phyloP scores from a whole-genome alignment of 2,329 filamentous ascomycete species.

The Cucurbitaria berberidis region DNA sequence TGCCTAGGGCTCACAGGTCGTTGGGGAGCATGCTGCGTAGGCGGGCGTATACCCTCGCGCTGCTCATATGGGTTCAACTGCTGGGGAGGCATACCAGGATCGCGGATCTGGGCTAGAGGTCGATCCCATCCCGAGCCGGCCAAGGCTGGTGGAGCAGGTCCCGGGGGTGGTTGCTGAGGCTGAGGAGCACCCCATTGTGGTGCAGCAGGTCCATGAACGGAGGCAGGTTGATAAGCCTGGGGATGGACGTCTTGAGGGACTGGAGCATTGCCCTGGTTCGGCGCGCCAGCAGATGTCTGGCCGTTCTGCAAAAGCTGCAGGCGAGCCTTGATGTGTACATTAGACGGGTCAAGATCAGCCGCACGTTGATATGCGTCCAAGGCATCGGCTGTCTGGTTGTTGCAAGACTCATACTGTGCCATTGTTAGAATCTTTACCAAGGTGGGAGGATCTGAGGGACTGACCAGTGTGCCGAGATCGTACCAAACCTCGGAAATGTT shows the following conservation, averaged over 20 bases:
- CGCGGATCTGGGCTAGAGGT: constrained; percentile 75
- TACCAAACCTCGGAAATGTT: constrained; percentile 99
- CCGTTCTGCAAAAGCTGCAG: constrained; percentile 87
- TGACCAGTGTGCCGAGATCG: constrained; percentile 90
- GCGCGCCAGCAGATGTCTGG: constrained; percentile 70
- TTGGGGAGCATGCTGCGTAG: constrained; percentile 66
- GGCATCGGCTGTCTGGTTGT: constrained; percentile 97
- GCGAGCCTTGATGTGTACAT: constrained; percentile 95
- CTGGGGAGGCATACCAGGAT: constrained; percentile 67
- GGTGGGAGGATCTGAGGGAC: constrained; percentile 46
- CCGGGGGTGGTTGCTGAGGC: constrained; percentile 67
- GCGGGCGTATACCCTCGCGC: constrained; percentile 73
- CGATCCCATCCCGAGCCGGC: constrained; percentile 65
- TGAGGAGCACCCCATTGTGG: constrained; percentile 88
- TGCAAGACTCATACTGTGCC: constrained; percentile 90
- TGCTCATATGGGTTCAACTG: constrained; percentile 83
- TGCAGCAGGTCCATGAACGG: constrained; percentile 80
- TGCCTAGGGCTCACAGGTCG: constrained; percentile 79
- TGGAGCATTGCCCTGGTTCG: constrained; percentile 76
- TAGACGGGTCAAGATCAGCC: constrained; percentile 88
- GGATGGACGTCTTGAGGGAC: constrained; percentile 95
- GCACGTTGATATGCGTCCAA: constrained; percentile 94
- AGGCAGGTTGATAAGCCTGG: constrained; percentile 85
- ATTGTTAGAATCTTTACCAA: constrained; percentile 20
- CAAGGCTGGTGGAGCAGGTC: constrained; percentile 65